Conservation (phyloP, 805 yeast genomes). For the Nematodospora valgi region DNA sequence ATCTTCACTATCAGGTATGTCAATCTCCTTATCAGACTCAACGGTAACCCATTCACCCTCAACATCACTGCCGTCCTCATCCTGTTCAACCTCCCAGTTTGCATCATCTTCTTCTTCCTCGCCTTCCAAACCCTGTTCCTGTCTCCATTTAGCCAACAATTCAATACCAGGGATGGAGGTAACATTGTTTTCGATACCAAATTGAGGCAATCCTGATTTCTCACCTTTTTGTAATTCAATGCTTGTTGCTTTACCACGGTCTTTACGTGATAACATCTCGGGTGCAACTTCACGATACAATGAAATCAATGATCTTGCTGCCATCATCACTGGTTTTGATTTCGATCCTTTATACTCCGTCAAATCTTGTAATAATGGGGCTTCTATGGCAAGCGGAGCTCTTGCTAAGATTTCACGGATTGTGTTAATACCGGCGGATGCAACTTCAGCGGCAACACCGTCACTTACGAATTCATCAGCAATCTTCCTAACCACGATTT, state of each 20-base stretch:
- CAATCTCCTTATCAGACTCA: constrained; percentile 75
- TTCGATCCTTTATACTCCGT: constrained; percentile 90
- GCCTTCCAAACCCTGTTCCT: constrained; percentile 53
- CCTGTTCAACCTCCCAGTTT: constrained; percentile 61
- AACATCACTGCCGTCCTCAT: constrained; percentile 49
- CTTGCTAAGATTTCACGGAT: constrained; percentile 90
- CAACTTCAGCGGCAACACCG: constrained; percentile 97
- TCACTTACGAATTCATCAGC: constrained; percentile 98
- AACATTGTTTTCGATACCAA: constrained; percentile 67
- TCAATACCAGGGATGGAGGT: constrained; percentile 91
- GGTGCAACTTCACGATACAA: constrained; percentile 95
- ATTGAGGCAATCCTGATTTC: constrained; percentile 50
- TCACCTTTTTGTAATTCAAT: constrained; percentile 70
- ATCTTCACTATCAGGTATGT: constrained; percentile 50
- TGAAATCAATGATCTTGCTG: constrained; percentile 83
- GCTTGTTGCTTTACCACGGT: constrained; percentile 89
- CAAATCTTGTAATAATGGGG: constrained; percentile 82
- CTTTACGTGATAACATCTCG: constrained; percentile 85
- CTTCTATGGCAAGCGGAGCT: constrained; percentile 92
- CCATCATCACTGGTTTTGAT: constrained; percentile 90
- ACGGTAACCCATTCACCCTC: constrained; percentile 94
- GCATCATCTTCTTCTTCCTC: constrained; percentile 43
- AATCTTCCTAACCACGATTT: constrained; percentile 78
- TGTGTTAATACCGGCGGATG: constrained; percentile 96
- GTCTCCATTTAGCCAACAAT: constrained; percentile 81